Base-by-base conservation (phyloP, 1,284 basidiomycete genomes). In the Ceratobasidium sp. region DNA sequence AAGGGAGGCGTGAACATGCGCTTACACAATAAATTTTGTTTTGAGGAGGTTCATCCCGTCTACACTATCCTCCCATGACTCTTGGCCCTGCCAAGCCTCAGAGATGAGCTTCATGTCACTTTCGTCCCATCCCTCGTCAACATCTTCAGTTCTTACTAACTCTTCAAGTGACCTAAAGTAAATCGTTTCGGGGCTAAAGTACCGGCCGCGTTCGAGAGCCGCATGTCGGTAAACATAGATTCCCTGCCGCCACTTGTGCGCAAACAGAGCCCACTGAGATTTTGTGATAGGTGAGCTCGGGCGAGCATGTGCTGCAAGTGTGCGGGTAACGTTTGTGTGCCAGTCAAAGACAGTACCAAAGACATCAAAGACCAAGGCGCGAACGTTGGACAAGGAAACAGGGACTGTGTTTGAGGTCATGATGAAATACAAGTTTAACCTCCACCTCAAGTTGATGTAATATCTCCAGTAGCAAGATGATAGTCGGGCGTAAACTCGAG, bases 271-370 rank as follows among this genome's bases (percentile, higher is more conserved):
- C 68, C 50, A 73, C 27, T 68, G 54, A 25, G 35, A 25, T 27
- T 13, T 1, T 20, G 22, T 64, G 25, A 43, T 68, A 35, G 38
- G 68, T 67, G 70, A 71, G 29, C 13, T 43, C 47, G 50, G 50
- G n/a, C 52, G 50, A 22, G 64, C 64, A 31, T 67, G 64, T 1
- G 52, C 52, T 25, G 50, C 52, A 3, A 73, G 64, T 40, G 69
- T 64, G 32, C 58, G 32, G 12, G 53, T 52, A n/a, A 75, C 56
- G 27, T 73, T 62, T 0, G 65, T 72, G 34, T 75, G 73, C 74
- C 77, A 78, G 54, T 78, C 74, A 5, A 54, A 67, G 29, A 67
- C 64, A 1, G 64, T 67, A 17, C 64, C 64, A 52, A 67, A 67
- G 17, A 67, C 64, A 17, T 67, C 64, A 20, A 67, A 67, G 1